Conservation (phyloP, 2,329 filamentous ascomycete genomes). For the Cordyceps cicadae region DNA sequence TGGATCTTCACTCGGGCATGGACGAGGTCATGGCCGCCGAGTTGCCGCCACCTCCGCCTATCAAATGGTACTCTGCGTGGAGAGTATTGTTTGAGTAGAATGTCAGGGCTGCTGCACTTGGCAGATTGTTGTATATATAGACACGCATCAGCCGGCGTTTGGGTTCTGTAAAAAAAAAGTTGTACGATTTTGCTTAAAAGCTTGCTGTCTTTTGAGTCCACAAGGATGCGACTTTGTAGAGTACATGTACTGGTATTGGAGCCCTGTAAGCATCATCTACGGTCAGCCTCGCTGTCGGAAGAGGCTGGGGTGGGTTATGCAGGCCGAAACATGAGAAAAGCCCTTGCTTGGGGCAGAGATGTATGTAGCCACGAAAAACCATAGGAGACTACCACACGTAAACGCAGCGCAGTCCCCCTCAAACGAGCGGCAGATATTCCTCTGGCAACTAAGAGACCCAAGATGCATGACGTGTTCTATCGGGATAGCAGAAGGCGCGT, state of each 20-base stretch:
- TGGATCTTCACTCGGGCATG: conserved; percentile 46
- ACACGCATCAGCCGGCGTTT: conserved; percentile 1
- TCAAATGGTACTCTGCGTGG: conserved; percentile 7
- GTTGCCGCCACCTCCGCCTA: conserved; percentile 4
- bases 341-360: conserved; percentile 16
- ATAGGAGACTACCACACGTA: conserved; percentile 34
- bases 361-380: conserved; percentile 38
- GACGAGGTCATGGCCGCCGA: conserved; percentile 32
- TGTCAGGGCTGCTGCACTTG: neutral
- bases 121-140: neutral
- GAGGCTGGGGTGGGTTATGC: neutral
- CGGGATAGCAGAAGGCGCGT: conserved; percentile 9
- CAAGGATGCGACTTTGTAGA: neutral
- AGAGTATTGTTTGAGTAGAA: conserved; percentile 7
- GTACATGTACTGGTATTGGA: too few species aligned
- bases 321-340: neutral
- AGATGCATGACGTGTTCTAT: conserved; percentile 18
- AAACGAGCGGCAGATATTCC: conserved; percentile 32
- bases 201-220: too few species aligned
- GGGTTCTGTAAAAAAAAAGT: neutral
- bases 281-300: too few species aligned
- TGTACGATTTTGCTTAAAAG: neutral
- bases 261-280: neutral
- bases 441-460: conserved; percentile 26
- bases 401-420: conserved; percentile 33